Base-by-base conservation (phyloP, 2,329 filamentous ascomycete genomes). In the Claviceps sp. region DNA sequence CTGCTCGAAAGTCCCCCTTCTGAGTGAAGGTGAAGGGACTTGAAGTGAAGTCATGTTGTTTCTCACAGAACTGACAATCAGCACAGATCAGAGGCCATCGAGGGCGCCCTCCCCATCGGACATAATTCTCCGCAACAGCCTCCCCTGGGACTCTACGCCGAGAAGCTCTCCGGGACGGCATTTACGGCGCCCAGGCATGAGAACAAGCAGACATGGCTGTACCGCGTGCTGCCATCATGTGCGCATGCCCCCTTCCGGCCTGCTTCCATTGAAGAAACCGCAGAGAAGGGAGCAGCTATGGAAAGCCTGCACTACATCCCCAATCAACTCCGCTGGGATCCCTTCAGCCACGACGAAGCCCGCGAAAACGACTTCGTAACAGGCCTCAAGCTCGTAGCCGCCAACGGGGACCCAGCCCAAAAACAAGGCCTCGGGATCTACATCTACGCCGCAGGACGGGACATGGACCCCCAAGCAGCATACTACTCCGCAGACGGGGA, bases 401-500 rank as follows among this genome's bases (percentile, higher is more conserved):
- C 87, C 3, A 81, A 87, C 0, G 89, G 89, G 16, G 85, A 93
- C 59, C 82, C 87, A 0, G 84, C 84, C 0, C 76, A 85, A 65
- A 95, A 95, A 69, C 73, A 78, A 17, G 89, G 89, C 0, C 60
- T 94, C 43, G 89, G 86, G 22, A 89, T 93, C 55, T 83, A 86
- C 65, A 80, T 93, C 52, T 95, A 87, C 62, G 84, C 85, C 1
- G 87, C 85, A 0, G 87, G 86, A 19, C 83, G 79, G 64, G 81
- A 83, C 62, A 95, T 95, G 89, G 73, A 74, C 48, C 69, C 74
- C n/a, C 77, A 78, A 41, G 74, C 84, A 48, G 87, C 87, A 0
- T 94, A 90, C 65, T 94, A 91, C 73, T 90, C 85, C 3, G 84
- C 88, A 0, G 87, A 91, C 62, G 87, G 87, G 13, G 87, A 91